Evolutionary conservation across 2,329 filamentous ascomycete genomes (phyloP), one percentile per base, ranked within the genome.

Genomic region (Corynespora cassiicola): DNA sequence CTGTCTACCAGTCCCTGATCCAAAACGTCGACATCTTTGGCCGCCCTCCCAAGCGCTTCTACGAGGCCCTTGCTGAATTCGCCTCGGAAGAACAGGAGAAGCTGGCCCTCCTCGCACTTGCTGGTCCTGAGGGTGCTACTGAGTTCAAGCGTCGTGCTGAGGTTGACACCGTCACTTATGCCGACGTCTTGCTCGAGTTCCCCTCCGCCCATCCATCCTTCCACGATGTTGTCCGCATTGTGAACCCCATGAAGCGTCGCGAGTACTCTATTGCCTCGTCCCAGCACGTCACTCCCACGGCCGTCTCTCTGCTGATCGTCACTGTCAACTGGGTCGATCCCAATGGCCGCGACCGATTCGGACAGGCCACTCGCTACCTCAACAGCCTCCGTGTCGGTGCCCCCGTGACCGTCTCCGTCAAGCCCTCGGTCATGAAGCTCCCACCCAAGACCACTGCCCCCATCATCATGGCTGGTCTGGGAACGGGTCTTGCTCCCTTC

Each of bases 211-310:
- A 86, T 58, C 94, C 92, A 5, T 77, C 77, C 43, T 94, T 97
- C 82, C 82, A 90, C 63, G 90, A 97, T 56, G 86, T 99, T 40
- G 81, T 88, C 49, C 86, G 85, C 61, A 90, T 99, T 46, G 87
- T 99, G 51, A 82, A 79, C 51, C 92, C 94, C 9, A 85, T 96
- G 76, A 99, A 99, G 81, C 88, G 94, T 45, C 84, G 94, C 60
- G 94, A 99, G 73, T 99, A 99, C 80, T 96, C 90, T n/a, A 97
- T 99, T 55, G 94, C 94, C 14, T 97, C 94, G 3, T 94, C 90
- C 38, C 94, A 99, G 74, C 90, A 92, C 58, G 92, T 97, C 25
- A 91, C 89, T 1, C 91, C 94, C 14, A 91, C 77, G 63, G 85
- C 82, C n/a, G 90, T 99, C 42, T 82, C 91, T 7, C 83, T 99